Conservation (phyloP, 2,329 filamentous ascomycete genomes). For the Emmonsiellopsis sp. region DNA sequence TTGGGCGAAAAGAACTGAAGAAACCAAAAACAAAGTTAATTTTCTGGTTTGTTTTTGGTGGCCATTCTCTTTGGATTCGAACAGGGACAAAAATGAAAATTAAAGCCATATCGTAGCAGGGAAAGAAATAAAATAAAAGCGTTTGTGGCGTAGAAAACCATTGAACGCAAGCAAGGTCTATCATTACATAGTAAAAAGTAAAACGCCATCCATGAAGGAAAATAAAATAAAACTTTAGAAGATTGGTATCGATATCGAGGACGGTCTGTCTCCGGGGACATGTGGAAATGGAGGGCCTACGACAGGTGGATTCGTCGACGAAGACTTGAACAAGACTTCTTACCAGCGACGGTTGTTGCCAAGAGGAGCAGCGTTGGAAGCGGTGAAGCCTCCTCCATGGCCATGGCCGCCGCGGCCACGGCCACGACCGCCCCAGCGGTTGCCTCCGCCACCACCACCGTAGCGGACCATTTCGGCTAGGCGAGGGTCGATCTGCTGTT, state of each 20-base stretch:
- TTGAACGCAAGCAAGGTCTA: background rate
- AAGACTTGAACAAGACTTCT: conserved; percentile 5
- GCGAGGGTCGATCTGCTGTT: conserved; percentile 95
- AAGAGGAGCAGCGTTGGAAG: conserved; percentile 50
- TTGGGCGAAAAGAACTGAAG: no score
- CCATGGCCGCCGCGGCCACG: conserved; percentile 56
- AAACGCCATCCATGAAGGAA: conserved; percentile 1
- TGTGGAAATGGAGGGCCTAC: background rate
- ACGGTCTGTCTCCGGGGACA: background rate
- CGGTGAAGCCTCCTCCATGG: conserved; percentile 41
- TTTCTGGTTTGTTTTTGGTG: no score
- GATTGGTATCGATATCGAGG: background rate
- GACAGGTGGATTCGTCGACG: background rate
- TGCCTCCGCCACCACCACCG: conserved; percentile 66
- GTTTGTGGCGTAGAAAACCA: background rate
- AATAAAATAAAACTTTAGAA: background rate
- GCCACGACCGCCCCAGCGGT: conserved; percentile 55
- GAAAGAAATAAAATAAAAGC: background rate
- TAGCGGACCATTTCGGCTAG: conserved; percentile 94
- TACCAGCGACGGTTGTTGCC: conserved; percentile 51
- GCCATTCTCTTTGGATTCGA: no score
- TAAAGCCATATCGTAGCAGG: no score
- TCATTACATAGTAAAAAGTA: background rate
- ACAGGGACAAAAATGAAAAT: no score
- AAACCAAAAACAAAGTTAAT: no score